Evolutionary conservation across 495 filamentous ascomycete genomes (phyloP).

Genomic region (Penicillium atrosanguineum): DNA sequence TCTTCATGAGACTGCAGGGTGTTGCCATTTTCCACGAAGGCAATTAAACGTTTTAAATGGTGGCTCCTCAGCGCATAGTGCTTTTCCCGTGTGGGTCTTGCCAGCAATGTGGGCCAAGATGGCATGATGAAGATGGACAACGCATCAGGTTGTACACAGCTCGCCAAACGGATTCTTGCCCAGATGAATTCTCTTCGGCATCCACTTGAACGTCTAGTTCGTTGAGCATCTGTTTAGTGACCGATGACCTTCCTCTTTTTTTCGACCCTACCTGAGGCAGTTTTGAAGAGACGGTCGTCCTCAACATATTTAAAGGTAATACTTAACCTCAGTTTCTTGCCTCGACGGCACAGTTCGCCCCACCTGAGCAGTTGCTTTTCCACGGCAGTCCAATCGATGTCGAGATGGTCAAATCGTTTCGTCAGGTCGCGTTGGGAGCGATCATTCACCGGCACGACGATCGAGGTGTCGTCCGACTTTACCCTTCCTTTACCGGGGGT

Average conservation of each 20-base stretch:
- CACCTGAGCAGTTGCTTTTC: conserved; percentile 20
- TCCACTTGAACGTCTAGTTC: conserved; percentile 19
- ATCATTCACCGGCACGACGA: conserved; percentile 22
- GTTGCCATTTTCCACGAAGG: too few species aligned
- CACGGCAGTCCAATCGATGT: conserved; percentile 22
- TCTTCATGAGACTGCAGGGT: too few species aligned
- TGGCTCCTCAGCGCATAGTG: too few species aligned
- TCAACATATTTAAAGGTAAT: conserved; percentile 16
- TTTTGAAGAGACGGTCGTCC: too few species aligned
- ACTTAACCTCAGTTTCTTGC: conserved; percentile 14
- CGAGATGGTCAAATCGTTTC: conserved; percentile 15
- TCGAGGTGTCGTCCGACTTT: conserved; percentile 18
- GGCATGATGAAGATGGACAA: conserved; percentile 21
- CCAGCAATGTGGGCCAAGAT: conserved; percentile 18
- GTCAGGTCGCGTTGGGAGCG: conserved; percentile 21
- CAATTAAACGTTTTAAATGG: too few species aligned
- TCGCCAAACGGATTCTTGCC: conserved; percentile 19
- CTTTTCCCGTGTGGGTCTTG: conserved; percentile 25
- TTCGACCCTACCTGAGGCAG: too few species aligned
- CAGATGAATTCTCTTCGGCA: conserved; percentile 16
- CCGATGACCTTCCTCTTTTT: conserved; percentile 22
- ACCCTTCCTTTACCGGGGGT: conserved; percentile 2
- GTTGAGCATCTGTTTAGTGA: conserved; percentile 15
- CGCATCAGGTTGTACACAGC: conserved; percentile 27
- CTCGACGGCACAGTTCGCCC: conserved; percentile 4